Percentiles rank a stretch among this genome's conserved stretches.
Conservation (phyloP, 108 stramenopile genomes). For the Bacterosira constricta region DNA sequence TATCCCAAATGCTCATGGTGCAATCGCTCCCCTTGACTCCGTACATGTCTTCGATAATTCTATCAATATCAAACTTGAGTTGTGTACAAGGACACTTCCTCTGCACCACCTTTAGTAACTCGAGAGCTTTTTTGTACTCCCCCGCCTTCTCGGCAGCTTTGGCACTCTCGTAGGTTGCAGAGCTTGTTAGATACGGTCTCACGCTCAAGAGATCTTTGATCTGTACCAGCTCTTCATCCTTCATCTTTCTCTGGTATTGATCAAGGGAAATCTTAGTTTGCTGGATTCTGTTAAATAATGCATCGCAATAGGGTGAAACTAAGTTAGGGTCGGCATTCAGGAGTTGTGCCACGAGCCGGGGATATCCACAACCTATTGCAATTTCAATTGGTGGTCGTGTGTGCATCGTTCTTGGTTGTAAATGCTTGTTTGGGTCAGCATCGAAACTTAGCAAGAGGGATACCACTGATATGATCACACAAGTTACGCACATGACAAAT, state of each 20-base stretch:
- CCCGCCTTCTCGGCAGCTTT: neutral
- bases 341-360: too few species aligned
- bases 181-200: too few species aligned
- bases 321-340: too few species aligned
- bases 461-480: too few species aligned
- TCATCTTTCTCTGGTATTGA: too few species aligned
- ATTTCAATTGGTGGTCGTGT: neutral
- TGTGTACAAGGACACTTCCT: neutral
- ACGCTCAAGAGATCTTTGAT: too few species aligned
- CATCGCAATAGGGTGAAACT: too few species aligned
- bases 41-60: constrained; percentile 4
- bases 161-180: too few species aligned
- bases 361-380: neutral
- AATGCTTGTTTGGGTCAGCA: neutral
- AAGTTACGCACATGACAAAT: too few species aligned
- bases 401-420: constrained; percentile 9
- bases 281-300: too few species aligned
- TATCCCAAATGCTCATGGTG: constrained; percentile 7
- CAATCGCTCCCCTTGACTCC: constrained; percentile 14
- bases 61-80: constrained; percentile 3
- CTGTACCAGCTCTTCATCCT: too few species aligned
- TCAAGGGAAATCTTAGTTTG: too few species aligned
- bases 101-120: neutral
- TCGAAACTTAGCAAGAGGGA: constrained; percentile 3
- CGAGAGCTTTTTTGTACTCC: neutral